Evolutionary conservation across 2,329 filamentous ascomycete species (phyloP).

Genomic region (Colletotrichum higginsianum): DNA sequence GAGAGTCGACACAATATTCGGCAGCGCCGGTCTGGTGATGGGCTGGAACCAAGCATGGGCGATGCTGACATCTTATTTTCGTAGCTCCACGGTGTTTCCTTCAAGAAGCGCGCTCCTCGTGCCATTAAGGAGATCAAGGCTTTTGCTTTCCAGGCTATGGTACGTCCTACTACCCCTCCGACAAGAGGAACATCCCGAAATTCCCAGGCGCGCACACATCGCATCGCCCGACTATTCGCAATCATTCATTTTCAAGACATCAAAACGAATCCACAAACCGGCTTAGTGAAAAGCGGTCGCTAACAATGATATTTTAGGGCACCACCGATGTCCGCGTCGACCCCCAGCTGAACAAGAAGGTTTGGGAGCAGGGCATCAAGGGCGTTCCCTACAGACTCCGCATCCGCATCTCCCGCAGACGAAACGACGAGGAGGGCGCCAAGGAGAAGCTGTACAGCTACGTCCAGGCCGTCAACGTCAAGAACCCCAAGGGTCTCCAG

Average conservation of each 20-base stretch:
- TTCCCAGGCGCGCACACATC: background rate
- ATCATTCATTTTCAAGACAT: background rate
- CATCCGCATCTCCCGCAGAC: slow-evolving; percentile 98
- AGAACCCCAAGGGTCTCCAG: slow-evolving; percentile 97
- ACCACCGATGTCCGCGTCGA: slow-evolving; percentile 98
- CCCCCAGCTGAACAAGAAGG: slow-evolving; percentile 99
- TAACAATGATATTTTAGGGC: slow-evolving; percentile 72
- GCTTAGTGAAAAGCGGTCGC: slow-evolving; percentile 22
- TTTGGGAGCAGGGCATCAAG: slow-evolving; percentile 99
- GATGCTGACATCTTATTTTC: slow-evolving; percentile 52
- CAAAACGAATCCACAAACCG: background rate
- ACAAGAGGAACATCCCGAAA: background rate
- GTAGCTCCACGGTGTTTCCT: slow-evolving; percentile 95
- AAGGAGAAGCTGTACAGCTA: slow-evolving; percentile 99
- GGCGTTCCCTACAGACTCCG: slow-evolving; percentile 97
- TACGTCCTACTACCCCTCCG: slow-evolving; percentile 67
- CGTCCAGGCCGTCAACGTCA: slow-evolving; percentile 99
- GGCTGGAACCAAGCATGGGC: slow-evolving; percentile 11
- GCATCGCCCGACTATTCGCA: background rate
- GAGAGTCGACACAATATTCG: slow-evolving; percentile 55
- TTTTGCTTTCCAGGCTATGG: slow-evolving; percentile 96
- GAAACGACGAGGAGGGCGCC: slow-evolving; percentile 99
- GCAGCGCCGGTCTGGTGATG: slow-evolving; percentile 3
- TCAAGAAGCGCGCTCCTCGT: slow-evolving; percentile 99
- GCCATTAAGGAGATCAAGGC: slow-evolving; percentile 99